These are phyloP conservation scores for Penicillium polonicum DNA, from an alignment of 2,329 filamentous ascomycete genomes.

Conservation along the genomic window DNA sequence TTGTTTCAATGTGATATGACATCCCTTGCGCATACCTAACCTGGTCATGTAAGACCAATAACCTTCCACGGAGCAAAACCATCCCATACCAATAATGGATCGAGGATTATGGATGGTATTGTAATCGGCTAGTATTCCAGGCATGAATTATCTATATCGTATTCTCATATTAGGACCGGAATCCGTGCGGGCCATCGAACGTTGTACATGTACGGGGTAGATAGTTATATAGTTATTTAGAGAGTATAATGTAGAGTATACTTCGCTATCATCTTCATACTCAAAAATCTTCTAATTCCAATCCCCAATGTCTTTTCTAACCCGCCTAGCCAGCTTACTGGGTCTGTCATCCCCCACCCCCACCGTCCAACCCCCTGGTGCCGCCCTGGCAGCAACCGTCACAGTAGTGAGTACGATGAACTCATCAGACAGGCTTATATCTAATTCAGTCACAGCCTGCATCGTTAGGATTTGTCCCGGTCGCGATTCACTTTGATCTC, in stretches of 20 bases:
- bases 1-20: neutral
- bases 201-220: neutral
- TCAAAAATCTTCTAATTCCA: neutral
- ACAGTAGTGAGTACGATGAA: slow-evolving; percentile 23
- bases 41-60: neutral
- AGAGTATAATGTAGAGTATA: neutral
- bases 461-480: slow-evolving; percentile 39
- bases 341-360: slow-evolving; percentile 11
- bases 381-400: slow-evolving; percentile 29
- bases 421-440: neutral
- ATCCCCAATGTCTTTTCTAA: slow-evolving; percentile 18
- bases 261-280: neutral
- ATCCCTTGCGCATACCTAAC: slow-evolving; percentile 3
- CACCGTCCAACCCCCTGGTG: slow-evolving; percentile 21
- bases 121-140: neutral
- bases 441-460: slow-evolving; percentile 26
- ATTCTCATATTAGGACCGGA: neutral
- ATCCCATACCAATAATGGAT: neutral
- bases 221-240: neutral
- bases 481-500: slow-evolving; percentile 38
- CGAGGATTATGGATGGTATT: too few species aligned
- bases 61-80: neutral
- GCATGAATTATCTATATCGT: neutral
- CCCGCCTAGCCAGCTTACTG: slow-evolving; percentile 17
- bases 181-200: neutral